Percentiles rank a stretch among this genome's conserved stretches.
Evolutionary conservation across 306 rosid species (phyloP).

Genomic region (Dryas octopetala): DNA sequence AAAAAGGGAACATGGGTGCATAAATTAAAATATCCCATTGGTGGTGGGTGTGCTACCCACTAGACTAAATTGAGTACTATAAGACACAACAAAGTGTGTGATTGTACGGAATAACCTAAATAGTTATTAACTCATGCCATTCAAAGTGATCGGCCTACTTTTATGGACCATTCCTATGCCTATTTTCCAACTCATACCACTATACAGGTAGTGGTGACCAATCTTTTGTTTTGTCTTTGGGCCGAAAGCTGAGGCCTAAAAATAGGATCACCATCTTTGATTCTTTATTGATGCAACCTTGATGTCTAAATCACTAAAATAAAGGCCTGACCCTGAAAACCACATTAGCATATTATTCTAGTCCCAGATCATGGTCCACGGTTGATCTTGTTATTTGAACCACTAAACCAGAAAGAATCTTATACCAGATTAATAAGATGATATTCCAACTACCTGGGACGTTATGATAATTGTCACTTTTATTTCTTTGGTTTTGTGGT

Average conservation of each 20-base stretch:
- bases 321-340: conserved; percentile 14
- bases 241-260: conserved; percentile 28
- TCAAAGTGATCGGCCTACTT: not conserved
- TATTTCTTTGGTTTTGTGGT: not conserved
- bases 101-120: not conserved
- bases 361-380: no score
- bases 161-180: not conserved
- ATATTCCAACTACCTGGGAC: not conserved
- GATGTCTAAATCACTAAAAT: conserved; percentile 25
- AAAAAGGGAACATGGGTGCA: not conserved
- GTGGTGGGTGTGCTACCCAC: not conserved
- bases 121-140: not conserved
- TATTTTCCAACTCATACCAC: not conserved
- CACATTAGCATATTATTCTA: conserved; percentile 7
- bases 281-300: conserved; percentile 41
- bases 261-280: conserved; percentile 35
- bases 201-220: conserved; percentile 1
- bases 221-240: conserved; percentile 18
- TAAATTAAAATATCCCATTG: not conserved
- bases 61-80: not conserved
- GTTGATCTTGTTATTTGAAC: conserved; percentile 15
- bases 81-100: not conserved
- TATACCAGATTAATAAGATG: not conserved
- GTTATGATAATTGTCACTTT: not conserved
- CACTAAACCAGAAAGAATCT: conserved; percentile 8